Evolutionary conservation across 768 basidiomycete genomes (phyloP).

Genomic region (Inosperma sp.): DNA sequence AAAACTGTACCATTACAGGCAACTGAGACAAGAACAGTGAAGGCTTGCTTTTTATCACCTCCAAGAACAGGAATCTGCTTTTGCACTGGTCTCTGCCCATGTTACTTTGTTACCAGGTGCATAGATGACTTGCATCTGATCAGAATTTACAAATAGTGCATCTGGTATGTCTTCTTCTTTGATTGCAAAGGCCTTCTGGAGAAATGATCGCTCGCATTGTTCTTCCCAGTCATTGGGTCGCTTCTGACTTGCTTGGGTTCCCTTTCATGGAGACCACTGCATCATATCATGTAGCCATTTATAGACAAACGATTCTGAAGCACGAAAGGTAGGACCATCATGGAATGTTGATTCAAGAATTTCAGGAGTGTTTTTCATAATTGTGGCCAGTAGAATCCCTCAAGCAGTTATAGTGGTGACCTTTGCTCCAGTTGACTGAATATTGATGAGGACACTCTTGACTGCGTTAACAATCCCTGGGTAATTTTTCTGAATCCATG

Average conservation of each 20-base stretch:
- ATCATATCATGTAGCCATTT: conserved; percentile 13
- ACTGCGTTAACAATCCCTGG: conserved; percentile 16
- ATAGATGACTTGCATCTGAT: conserved; percentile 33
- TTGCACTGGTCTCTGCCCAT: conserved; percentile 24
- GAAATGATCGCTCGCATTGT: conserved; percentile 10
- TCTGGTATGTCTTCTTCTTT: conserved; percentile 24
- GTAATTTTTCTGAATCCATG: conserved; percentile 6
- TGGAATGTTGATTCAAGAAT: conserved; percentile 22
- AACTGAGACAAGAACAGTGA: conserved; percentile 33
- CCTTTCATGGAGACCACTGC: conserved; percentile 20
- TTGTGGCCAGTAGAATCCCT: conserved; percentile 26
- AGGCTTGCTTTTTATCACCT: conserved; percentile 38
- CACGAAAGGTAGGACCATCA: conserved; percentile 26
- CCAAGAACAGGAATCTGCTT: conserved; percentile 34
- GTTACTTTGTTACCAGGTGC: conserved; percentile 25
- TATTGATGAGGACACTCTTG: conserved; percentile 11
- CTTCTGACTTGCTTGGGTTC: conserved; percentile 34
- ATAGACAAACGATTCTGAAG: conserved; percentile 20
- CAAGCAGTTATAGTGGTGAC: conserved; percentile 23
- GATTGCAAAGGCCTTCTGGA: conserved; percentile 23
- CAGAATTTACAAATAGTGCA: conserved; percentile 28
- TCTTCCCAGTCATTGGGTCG: conserved; percentile 26
- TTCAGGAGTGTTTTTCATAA: conserved; percentile 21
- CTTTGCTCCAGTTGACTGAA: conserved; percentile 19
- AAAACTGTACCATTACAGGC: conserved; percentile 27